Percentiles rank a stretch among this genome's conserved stretches.
phyloP scores from a whole-genome alignment of 2,329 filamentous ascomycete species.

The Alternaria consortialis region DNA sequence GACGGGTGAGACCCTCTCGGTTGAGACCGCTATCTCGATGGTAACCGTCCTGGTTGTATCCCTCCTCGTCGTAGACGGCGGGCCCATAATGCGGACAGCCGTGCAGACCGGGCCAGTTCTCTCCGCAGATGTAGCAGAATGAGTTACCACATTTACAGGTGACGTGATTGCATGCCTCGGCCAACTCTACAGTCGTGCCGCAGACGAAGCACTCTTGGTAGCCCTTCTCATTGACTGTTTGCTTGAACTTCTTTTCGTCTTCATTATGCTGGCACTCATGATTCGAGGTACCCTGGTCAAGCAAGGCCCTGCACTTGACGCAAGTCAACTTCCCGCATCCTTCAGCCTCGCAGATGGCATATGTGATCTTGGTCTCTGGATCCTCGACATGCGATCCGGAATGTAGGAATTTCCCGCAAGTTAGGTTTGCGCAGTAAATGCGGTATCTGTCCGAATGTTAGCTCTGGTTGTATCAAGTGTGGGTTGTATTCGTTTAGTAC shows the following conservation, averaged over 20 bases:
- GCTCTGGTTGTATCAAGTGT: background rate
- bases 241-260: constrained; percentile 36
- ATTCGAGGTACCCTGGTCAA: constrained; percentile 11
- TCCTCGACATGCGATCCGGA: constrained; percentile 31
- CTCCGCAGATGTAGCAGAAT: constrained; percentile 49
- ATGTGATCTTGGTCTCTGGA: constrained; percentile 17
- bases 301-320: constrained; percentile 31
- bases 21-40: constrained; percentile 40
- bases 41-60: constrained; percentile 45
- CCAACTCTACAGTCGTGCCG: constrained; percentile 36
- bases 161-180: constrained; percentile 48
- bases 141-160: constrained; percentile 40
- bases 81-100: constrained; percentile 45
- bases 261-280: constrained; percentile 37
- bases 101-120: constrained; percentile 39
- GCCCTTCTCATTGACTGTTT: constrained; percentile 32
- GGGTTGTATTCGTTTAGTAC: constrained; percentile 2
- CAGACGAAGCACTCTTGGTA: constrained; percentile 43
- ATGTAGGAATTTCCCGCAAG: constrained; percentile 36
- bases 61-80: constrained; percentile 40
- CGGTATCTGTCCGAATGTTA: constrained; percentile 30
- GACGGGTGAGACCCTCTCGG: constrained; percentile 32
- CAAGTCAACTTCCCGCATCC: constrained; percentile 36
- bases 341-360: constrained; percentile 33
- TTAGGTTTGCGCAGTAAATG: constrained; percentile 35